Evolutionary conservation across 225 moss, liverwort and hornwort species (phyloP).

Genomic region (Polytrichum formosum): DNA sequence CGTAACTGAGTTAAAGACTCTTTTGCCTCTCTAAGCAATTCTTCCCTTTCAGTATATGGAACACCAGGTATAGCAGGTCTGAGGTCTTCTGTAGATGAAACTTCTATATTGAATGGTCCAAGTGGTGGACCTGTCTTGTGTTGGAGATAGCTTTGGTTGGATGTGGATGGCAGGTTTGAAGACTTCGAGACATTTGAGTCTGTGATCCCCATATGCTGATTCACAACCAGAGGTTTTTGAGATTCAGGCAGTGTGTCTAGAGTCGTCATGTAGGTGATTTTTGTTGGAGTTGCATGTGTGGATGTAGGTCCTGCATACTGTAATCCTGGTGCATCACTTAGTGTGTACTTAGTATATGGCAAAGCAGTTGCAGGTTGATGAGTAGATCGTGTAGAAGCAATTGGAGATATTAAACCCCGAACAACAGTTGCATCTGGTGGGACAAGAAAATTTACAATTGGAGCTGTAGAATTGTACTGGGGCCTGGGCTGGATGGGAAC

Average conservation of each 20-base stretch:
- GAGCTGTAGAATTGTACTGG: slow-evolving; percentile 28
- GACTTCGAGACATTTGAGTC: slow-evolving; percentile 16
- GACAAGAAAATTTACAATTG: slow-evolving; percentile 36
- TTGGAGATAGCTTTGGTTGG: slow-evolving; percentile 27
- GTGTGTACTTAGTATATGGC: slow-evolving; percentile 9
- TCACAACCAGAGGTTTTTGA: slow-evolving; percentile 18
- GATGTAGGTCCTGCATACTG: slow-evolving; percentile 17
- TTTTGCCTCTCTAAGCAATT: slow-evolving; percentile 63
- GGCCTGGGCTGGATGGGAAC: slow-evolving; percentile 50
- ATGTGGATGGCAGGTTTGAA: slow-evolving; percentile 23
- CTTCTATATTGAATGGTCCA: slow-evolving; percentile 32
- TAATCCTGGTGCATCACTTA: slow-evolving; percentile 20
- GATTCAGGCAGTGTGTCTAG: slow-evolving; percentile 19
- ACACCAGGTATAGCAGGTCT: slow-evolving; percentile 34
- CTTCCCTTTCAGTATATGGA: slow-evolving; percentile 54
- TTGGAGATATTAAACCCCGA: slow-evolving; percentile 27
- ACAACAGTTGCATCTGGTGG: slow-evolving; percentile 38
- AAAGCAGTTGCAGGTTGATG: slow-evolving; percentile 24
- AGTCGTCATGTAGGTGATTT: slow-evolving; percentile 21
- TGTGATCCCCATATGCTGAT: slow-evolving; percentile 15
- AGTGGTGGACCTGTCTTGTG: slow-evolving; percentile 12
- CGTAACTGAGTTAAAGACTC: slow-evolving; percentile 81
- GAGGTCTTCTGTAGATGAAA: slow-evolving; percentile 45
- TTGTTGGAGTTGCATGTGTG: slow-evolving; percentile 19
- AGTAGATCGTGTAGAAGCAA: slow-evolving; percentile 13